Conservation (phyloP, 306 rosid genomes). For the Cucurbita ficifolia region DNA sequence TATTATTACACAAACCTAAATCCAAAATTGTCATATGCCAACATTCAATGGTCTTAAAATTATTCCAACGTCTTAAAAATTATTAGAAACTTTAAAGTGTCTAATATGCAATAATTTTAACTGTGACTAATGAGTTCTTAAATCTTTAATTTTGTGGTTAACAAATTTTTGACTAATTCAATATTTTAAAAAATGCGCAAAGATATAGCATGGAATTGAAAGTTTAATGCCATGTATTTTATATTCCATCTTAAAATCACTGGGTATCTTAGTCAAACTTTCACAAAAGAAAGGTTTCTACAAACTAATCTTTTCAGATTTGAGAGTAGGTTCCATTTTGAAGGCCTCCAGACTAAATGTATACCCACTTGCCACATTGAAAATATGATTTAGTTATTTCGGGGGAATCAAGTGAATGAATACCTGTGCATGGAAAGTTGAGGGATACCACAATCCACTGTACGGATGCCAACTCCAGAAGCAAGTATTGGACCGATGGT, state of each 20-base stretch:
- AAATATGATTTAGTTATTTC: too few species aligned
- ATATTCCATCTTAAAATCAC: neutral
- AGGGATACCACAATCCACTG: slow-evolving; percentile 93
- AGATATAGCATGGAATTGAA: too few species aligned
- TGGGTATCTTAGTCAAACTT: neutral
- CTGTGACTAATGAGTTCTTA: too few species aligned
- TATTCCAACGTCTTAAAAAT: too few species aligned
- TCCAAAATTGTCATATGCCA: neutral
- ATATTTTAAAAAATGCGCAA: too few species aligned
- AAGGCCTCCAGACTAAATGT: neutral
- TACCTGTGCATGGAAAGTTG: slow-evolving; percentile 99
- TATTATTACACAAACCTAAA: neutral
- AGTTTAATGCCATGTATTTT: too few species aligned
- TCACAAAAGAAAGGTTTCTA: neutral
- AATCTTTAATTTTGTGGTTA: too few species aligned
- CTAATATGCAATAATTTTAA: too few species aligned
- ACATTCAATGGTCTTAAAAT: neutral
- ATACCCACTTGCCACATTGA: too few species aligned
- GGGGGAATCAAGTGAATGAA: neutral
- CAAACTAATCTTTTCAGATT: too few species aligned
- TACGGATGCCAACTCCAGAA: slow-evolving; percentile 85
- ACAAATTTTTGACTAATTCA: too few species aligned
- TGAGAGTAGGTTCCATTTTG: neutral
- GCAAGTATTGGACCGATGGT: slow-evolving; percentile 98
- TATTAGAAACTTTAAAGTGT: too few species aligned